Evolutionary conservation across 306 rosid species (phyloP), one percentile per base, ranked within the genome.

Genomic region (Cucurbita moschata): DNA sequence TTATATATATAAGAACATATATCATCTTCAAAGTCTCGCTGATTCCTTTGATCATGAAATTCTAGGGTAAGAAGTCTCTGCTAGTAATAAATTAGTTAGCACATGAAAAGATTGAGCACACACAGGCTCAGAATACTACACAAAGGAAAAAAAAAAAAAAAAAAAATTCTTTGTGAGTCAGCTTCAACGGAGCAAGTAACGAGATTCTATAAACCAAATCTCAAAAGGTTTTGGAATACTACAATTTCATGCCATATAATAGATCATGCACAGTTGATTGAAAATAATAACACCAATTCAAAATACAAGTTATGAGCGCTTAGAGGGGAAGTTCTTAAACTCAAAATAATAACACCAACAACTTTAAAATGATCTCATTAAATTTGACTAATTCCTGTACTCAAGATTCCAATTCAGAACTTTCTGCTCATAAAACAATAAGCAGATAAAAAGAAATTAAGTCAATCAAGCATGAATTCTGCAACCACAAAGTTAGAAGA

Each of bases 281-380:
- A 64, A 64, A 39, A n/a, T 39, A 64, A 15, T 5, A 60, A 4
- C 43, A 73, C 14, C 21, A 53, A 11, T 19, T 19, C 21, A 19
- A 19, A 19, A 19, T 19, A 19, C 21, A 19, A 19, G 0, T 19
- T 19, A 19, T 83, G 82, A 70, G 94, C 94, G 96, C 98, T 30
- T 90, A 93, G 73, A 90, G 83, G n/a, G 91, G 96, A 64, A 88
- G 77, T 78, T 86, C 88, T 66, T 40, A 63, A 63, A 8, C 9
- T 16, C 40, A 64, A 64, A 39, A n/a, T 39, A 64, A 15, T 5
- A 60, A 4, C 43, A 73, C 14, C 21, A 53, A 11, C 16, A 16
- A 66, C 5, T 78, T 56, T 26, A 16, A 13, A 12, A 12, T 30
- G 10, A 49, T 21, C 53, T 13, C 18, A 68, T 43, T 10, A 13